These are phyloP conservation scores for Calonectria naviculata DNA, from an alignment of 2,329 filamentous ascomycete species.

Conservation along the genomic window DNA sequence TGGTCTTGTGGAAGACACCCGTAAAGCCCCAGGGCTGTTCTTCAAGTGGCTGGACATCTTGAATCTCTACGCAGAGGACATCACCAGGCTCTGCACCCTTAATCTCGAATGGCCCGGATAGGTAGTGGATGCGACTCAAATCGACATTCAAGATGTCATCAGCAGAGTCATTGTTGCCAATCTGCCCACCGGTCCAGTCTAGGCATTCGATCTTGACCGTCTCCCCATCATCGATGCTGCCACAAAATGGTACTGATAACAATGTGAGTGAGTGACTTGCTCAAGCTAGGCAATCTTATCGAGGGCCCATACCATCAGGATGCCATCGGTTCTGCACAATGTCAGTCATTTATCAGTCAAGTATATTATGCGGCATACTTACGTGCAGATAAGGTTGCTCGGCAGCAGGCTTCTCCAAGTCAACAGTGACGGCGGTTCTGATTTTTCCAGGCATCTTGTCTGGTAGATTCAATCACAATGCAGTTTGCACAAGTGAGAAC, in stretches of 20 bases:
- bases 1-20: slow-evolving; percentile 81
- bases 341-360: slow-evolving; percentile 56
- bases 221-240: slow-evolving; percentile 82
- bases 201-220: slow-evolving; percentile 94
- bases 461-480: background rate
- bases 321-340: slow-evolving; percentile 81
- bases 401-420: slow-evolving; percentile 38
- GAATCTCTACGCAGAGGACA: slow-evolving; percentile 87
- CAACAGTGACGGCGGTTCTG: slow-evolving; percentile 38
- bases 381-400: slow-evolving; percentile 42
- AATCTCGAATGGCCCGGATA: slow-evolving; percentile 90
- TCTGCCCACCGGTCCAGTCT: slow-evolving; percentile 88
- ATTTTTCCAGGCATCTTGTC: slow-evolving; percentile 37
- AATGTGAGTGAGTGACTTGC: background rate
- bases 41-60: slow-evolving; percentile 90
- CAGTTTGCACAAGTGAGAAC: background rate
- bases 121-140: slow-evolving; percentile 85
- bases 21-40: slow-evolving; percentile 93
- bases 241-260: slow-evolving; percentile 75
- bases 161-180: slow-evolving; percentile 89
- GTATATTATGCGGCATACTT: background rate
- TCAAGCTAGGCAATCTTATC: too few relatives aligned
- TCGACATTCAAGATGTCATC: slow-evolving; percentile 89
- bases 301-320: slow-evolving; percentile 75
- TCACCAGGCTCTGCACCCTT: slow-evolving; percentile 88